Percentiles rank a stretch among this genome's conserved stretches.
Conservation (phyloP, 1,139 yeast genomes). For the Diutina pseudorugosa region DNA sequence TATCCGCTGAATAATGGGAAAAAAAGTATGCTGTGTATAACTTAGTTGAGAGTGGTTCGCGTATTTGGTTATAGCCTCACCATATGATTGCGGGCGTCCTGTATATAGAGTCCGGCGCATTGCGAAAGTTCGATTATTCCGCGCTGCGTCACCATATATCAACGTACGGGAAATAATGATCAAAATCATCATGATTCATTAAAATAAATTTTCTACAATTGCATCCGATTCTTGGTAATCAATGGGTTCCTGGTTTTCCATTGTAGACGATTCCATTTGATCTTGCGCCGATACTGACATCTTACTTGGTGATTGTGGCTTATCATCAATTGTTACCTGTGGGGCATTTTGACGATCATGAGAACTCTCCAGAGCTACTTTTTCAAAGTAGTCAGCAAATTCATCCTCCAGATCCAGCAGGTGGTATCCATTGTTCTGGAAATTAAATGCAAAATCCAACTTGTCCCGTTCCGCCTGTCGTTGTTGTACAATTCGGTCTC, state of each 20-base stretch:
- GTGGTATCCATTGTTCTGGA: not conserved
- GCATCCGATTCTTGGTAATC: not conserved
- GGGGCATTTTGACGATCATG: not conserved
- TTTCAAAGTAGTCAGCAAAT: not conserved
- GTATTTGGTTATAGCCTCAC: not conserved
- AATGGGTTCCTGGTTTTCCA: not conserved
- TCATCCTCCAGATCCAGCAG: slow-evolving; percentile 4
- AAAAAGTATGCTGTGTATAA: not conserved
- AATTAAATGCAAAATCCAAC: slow-evolving; percentile 1
- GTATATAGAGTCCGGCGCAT: not conserved
- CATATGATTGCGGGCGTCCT: not conserved
- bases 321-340: not conserved
- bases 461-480: slow-evolving; percentile 1
- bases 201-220: not conserved
- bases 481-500: not conserved
- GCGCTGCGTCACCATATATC: not conserved
- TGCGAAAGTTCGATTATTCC: not conserved
- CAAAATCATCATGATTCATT: not conserved
- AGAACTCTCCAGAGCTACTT: not conserved
- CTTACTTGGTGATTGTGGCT: not conserved
- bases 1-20: not conserved
- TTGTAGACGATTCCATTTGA: not conserved
- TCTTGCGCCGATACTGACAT: not conserved
- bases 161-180: not conserved
- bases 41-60: not conserved